Conservation (phyloP, 2,329 filamentous ascomycete genomes). For the Microdochium nivale region DNA sequence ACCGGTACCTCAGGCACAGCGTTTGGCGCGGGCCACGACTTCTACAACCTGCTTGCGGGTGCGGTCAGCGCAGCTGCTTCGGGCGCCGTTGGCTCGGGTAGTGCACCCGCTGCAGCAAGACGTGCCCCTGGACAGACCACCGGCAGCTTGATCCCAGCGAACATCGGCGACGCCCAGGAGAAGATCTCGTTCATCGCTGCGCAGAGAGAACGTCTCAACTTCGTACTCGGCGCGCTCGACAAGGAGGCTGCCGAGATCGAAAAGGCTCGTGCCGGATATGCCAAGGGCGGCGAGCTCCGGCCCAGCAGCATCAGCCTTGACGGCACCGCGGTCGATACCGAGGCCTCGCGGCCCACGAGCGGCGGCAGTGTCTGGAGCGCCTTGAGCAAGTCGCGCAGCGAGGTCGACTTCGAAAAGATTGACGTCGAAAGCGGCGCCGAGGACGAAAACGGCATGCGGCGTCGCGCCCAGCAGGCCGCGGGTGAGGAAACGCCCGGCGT, state of each 20-base stretch:
- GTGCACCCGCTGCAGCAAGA: background rate
- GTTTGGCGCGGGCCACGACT: constrained; percentile 49
- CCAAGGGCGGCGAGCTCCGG: constrained; percentile 19
- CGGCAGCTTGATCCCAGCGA: constrained; percentile 60
- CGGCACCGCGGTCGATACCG: constrained; percentile 17
- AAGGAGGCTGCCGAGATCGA: constrained; percentile 62
- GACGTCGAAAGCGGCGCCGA: constrained; percentile 63
- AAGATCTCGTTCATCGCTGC: constrained; percentile 69
- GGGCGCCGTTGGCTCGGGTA: constrained; percentile 19
- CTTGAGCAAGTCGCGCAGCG: constrained; percentile 74
- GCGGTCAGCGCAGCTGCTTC: constrained; percentile 58
- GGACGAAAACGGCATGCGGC: constrained; percentile 31
- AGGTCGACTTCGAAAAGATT: constrained; percentile 84
- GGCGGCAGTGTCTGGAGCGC: constrained; percentile 42
- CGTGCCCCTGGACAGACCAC: constrained; percentile 34
- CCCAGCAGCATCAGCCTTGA: constrained; percentile 19
- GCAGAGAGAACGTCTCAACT: constrained; percentile 69
- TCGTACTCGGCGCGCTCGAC: constrained; percentile 70
- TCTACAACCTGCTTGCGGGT: constrained; percentile 69
- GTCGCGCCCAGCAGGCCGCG: constrained; percentile 16
- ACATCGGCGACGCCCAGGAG: constrained; percentile 52
- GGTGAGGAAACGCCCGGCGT: constrained; percentile 12
- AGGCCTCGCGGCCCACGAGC: constrained; percentile 32
- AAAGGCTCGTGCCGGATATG: constrained; percentile 9
- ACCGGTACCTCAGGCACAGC: no score